Evolutionary conservation across 169 alveolate species (phyloP), one percentile per base, ranked within the genome.

Genomic region (Cytauxzoon felis): DNA sequence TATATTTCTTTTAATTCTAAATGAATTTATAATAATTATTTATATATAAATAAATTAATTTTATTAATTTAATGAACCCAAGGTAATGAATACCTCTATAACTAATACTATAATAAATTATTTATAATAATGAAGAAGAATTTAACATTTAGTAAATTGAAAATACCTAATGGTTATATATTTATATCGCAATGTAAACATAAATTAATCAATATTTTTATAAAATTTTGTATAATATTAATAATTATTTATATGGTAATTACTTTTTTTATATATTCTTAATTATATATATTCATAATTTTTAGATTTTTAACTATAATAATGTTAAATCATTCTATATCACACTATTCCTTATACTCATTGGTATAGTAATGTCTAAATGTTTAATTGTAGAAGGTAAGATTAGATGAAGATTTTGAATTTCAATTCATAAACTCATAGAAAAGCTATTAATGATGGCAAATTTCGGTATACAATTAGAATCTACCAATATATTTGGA

Each of bases 381-480:
- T 13, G 62, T 7, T 11, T 30, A 24, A 1, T 32, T 59, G 73
- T 66, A 2, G 26, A 24, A 16, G 69, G 27, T 5, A 61, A 61
- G 49, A 13, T 24, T n/a, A 19, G 13, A 13, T 19, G 27, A 24
- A 6, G 62, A 18, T 5, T 3, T 23, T 9, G 23, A n/a, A 0
- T 1, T 13, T 41, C 13, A 11, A 53, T 21, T 49, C 34, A 36
- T 24, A 8, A 23, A 6, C 62, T 41, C 27, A 23, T 61, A 72
- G 82, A 72, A 54, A 11, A 69, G 38, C 75, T 72, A 21, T 52
- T 72, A 19, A 33, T 72, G 54, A 36, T 72, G 23, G 19, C 26
- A 29, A 66, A 66, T 9, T 72, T 41, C 38, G 82, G 82, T 16
- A 27, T 72, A 30, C 82, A 72, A 56, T 40, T 72, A 16, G 82